Percentiles rank a stretch among this genome's conserved stretches.
Evolutionary conservation across 2,329 filamentous ascomycete genomes (phyloP).

Genomic region (Colletotrichum tanaceti): DNA sequence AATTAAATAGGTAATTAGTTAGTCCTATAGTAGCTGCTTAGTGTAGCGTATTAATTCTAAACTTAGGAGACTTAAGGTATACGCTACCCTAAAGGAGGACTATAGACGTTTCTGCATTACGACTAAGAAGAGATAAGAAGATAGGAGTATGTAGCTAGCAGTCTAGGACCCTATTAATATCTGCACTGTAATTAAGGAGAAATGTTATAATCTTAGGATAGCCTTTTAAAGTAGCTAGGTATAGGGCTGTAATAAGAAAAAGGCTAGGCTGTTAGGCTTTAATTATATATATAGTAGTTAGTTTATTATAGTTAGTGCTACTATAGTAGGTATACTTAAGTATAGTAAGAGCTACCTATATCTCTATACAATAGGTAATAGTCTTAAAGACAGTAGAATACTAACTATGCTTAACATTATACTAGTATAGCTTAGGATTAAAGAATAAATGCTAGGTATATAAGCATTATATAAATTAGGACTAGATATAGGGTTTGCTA

Average conservation of each 20-base stretch:
- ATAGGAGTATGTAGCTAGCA: background rate
- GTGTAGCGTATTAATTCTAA: background rate
- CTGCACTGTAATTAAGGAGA: background rate
- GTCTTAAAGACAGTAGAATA: conserved; percentile 6
- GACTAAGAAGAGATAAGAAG: conserved; percentile 4
- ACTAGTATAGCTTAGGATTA: conserved; percentile 7
- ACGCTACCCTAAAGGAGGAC: background rate
- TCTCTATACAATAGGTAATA: conserved; percentile 2
- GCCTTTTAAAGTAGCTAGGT: too few species aligned
- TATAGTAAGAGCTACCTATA: background rate
- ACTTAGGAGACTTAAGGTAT: background rate
- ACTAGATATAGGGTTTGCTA: background rate
- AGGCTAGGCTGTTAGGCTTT: too few species aligned
- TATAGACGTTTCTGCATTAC: background rate
- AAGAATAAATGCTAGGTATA: conserved; percentile 11
- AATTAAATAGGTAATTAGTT: background rate
- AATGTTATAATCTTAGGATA: too few species aligned
- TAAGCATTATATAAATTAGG: background rate
- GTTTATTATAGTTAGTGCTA: conserved; percentile 11
- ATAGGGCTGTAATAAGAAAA: too few species aligned
- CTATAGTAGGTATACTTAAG: background rate
- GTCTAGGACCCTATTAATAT: background rate
- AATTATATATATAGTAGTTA: background rate
- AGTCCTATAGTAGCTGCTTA: background rate
- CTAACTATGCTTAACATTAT: background rate